Conservation (phyloP, 2,329 filamentous ascomycete species). For the Apiospora arundinis region DNA sequence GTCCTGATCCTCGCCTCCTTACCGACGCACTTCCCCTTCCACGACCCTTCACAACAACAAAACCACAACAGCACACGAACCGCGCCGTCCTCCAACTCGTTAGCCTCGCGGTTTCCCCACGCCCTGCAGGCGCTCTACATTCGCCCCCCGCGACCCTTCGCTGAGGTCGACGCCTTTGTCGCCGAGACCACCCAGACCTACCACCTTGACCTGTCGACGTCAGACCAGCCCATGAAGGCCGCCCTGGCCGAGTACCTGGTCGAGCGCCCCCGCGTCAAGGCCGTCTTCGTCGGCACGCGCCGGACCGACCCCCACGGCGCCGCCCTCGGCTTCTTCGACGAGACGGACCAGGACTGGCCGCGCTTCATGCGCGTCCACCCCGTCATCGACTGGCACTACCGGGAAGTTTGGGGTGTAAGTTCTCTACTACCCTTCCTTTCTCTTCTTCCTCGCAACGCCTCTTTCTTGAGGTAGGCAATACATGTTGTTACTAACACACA, state of each 20-base stretch:
- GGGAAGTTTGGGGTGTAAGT: conserved; percentile 90
- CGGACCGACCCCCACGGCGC: conserved; percentile 92
- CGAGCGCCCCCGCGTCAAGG: conserved; percentile 69
- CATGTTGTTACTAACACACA: conserved; percentile 7
- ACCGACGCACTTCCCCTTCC: conserved; percentile 36
- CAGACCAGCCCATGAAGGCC: conserved; percentile 78
- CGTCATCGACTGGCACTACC: conserved; percentile 97
- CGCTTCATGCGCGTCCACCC: conserved; percentile 92
- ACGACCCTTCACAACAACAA: conserved; percentile 20
- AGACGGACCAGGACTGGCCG: conserved; percentile 90
- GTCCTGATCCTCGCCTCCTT: conserved; percentile 80
- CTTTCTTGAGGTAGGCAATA: not conserved
- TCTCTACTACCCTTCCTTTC: not conserved
- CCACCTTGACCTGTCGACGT: conserved; percentile 76
- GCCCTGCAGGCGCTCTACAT: conserved; percentile 86
- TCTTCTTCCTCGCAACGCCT: not conserved
- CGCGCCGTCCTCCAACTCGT: conserved; percentile 25
- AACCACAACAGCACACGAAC: conserved; percentile 8
- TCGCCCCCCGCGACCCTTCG: conserved; percentile 81
- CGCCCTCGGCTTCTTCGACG: conserved; percentile 79
- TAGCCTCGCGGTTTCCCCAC: conserved; percentile 42
- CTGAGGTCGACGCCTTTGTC: conserved; percentile 87
- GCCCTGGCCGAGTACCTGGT: conserved; percentile 80
- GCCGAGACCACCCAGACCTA: conserved; percentile 69
- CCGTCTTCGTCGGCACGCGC: conserved; percentile 87